These are phyloP conservation scores for Xylariaceae sp. DNA, from an alignment of 2,329 filamentous ascomycete species.

Conservation along the genomic window DNA sequence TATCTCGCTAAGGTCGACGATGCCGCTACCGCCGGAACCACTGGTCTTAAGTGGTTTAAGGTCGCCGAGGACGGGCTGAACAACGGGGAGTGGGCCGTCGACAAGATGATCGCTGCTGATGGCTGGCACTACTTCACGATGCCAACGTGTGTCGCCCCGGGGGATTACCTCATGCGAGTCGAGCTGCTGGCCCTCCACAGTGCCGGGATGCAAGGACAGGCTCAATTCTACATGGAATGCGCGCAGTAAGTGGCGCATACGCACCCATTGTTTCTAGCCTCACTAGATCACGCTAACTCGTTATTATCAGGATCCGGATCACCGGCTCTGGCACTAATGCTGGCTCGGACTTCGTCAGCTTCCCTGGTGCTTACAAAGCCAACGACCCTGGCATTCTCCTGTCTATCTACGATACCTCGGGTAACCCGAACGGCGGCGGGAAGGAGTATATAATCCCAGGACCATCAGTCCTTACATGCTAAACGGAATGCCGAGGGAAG, in stretches of 20 bases:
- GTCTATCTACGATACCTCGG: constrained; percentile 39
- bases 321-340: constrained; percentile 37
- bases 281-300: not conserved
- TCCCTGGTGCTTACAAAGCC: constrained; percentile 41
- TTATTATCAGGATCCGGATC: constrained; percentile 29
- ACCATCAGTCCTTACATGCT: constrained; percentile 26
- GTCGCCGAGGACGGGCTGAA: constrained; percentile 45
- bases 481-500: not conserved
- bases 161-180: constrained; percentile 47
- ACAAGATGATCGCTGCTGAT: constrained; percentile 49
- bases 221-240: constrained; percentile 45
- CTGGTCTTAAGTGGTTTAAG: constrained; percentile 54
- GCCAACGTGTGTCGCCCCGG: constrained; percentile 42
- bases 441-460: constrained; percentile 42
- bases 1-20: constrained; percentile 54
- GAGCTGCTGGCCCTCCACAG: constrained; percentile 45
- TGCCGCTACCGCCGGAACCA: constrained; percentile 44
- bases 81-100: constrained; percentile 50
- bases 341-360: constrained; percentile 35
- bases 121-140: constrained; percentile 48
- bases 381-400: constrained; percentile 40
- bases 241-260: constrained; percentile 32
- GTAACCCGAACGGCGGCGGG: constrained; percentile 37
- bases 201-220: constrained; percentile 37
- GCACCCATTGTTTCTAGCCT: not conserved